Conservation (phyloP, 768 basidiomycete genomes). For the Auricularia heimuer region DNA sequence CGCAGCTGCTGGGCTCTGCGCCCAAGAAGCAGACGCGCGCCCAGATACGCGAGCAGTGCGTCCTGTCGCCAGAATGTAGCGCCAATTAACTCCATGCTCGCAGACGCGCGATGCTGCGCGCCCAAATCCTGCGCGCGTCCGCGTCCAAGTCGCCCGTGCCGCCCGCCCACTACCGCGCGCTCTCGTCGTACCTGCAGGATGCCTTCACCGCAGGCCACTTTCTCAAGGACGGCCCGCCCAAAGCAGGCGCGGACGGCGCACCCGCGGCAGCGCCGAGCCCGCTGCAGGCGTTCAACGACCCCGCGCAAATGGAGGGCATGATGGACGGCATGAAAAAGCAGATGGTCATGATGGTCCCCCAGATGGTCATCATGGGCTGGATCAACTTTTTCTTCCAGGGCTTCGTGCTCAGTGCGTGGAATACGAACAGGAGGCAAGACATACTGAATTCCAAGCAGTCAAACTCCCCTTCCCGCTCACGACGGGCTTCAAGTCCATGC, state of each 20-base stretch:
- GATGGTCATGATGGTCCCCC: constrained; percentile 97
- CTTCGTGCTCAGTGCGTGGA: constrained; percentile 83
- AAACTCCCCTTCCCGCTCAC: constrained; percentile 96
- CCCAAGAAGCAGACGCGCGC: constrained; percentile 73
- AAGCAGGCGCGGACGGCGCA: constrained; percentile 34
- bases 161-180: constrained; percentile 56
- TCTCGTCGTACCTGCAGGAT: constrained; percentile 63
- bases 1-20: constrained; percentile 68
- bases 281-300: constrained; percentile 81
- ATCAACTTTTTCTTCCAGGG: constrained; percentile 99
- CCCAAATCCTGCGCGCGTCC: constrained; percentile 76
- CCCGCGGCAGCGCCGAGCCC: constrained; percentile 40
- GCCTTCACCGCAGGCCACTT: constrained; percentile 70
- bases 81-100: constrained; percentile 1
- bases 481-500: constrained; percentile 94
- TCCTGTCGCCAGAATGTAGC: constrained; percentile 11
- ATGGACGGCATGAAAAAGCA: constrained; percentile 99
- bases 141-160: constrained; percentile 76
- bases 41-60: constrained; percentile 89
- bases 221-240: constrained; percentile 73
- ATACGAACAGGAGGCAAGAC: constrained; percentile 6
- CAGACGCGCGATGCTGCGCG: constrained; percentile 70
- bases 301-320: constrained; percentile 93
- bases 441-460: constrained; percentile 38
- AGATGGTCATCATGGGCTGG: constrained; percentile 99